phyloP scores from a whole-genome alignment of 2,329 filamentous ascomycete genomes.

The Sporothrix humicola region DNA sequence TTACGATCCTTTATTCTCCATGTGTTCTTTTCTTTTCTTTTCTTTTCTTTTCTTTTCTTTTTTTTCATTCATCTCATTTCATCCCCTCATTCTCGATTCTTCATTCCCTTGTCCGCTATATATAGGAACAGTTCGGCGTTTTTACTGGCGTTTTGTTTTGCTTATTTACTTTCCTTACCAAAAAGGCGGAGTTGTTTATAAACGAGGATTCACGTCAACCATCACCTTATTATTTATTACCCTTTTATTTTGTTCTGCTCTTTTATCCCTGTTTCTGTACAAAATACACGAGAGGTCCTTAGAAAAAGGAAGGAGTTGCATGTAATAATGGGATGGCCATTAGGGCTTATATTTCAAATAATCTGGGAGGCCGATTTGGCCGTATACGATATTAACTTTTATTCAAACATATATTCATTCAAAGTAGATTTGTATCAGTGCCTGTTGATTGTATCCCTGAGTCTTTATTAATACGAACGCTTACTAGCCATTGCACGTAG shows the following conservation, averaged over 20 bases:
- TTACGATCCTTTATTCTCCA: conserved; percentile 5
- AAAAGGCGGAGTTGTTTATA: conserved; percentile 18
- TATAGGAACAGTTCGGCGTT: conserved; percentile 20
- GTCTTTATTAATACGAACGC: background rate
- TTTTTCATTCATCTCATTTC: background rate
- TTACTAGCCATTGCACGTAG: background rate
- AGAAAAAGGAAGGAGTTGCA: conserved; percentile 2
- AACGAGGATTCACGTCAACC: conserved; percentile 17
- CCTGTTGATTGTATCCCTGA: background rate
- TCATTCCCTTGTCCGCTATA: conserved; percentile 1
- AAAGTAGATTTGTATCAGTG: background rate
- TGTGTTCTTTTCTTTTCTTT: conserved; percentile 1
- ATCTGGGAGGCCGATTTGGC: background rate
- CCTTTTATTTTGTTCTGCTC: background rate
- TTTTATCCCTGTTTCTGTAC: conserved; percentile 13
- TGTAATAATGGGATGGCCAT: background rate
- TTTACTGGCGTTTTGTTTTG: background rate
- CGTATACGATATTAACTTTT: conserved; percentile 21
- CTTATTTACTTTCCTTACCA: background rate
- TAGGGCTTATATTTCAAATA: background rate
- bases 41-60: conserved; percentile 5
- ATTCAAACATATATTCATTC: conserved; percentile 37
- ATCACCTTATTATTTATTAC: background rate
- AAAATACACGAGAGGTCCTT: conserved; percentile 3
- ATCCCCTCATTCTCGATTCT: background rate